phyloP scores from a whole-genome alignment of 2,329 filamentous ascomycete species.

The Neurospora sp. region DNA sequence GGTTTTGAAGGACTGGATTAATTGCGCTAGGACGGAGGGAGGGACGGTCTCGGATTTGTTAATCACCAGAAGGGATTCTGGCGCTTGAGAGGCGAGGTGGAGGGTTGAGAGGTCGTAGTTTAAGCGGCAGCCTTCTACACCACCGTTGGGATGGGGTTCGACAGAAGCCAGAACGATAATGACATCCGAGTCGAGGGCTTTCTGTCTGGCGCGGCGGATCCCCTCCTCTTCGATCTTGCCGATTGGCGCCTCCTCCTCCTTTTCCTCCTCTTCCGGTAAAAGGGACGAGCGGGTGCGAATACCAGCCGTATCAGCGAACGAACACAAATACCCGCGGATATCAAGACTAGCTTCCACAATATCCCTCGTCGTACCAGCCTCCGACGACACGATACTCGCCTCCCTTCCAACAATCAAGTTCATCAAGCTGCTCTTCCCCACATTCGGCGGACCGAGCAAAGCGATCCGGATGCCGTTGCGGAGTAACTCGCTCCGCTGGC shows the following conservation, averaged over 20 bases:
- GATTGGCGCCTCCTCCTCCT: slow-evolving; percentile 32
- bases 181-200: slow-evolving; percentile 75
- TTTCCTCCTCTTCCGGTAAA: slow-evolving; percentile 9
- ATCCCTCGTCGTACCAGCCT: slow-evolving; percentile 90
- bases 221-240: slow-evolving; percentile 80
- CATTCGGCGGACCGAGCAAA: slow-evolving; percentile 84
- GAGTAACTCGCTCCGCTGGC: slow-evolving; percentile 73
- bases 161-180: slow-evolving; percentile 73
- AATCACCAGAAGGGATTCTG: slow-evolving; percentile 43
- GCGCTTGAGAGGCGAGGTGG: slow-evolving; percentile 38
- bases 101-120: slow-evolving; percentile 47
- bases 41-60: slow-evolving; percentile 52
- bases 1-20: slow-evolving; percentile 31
- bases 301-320: slow-evolving; percentile 92
- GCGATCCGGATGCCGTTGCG: slow-evolving; percentile 79
- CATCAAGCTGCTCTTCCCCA: slow-evolving; percentile 87
- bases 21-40: slow-evolving; percentile 22
- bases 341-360: slow-evolving; percentile 89
- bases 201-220: slow-evolving; percentile 74
- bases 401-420: slow-evolving; percentile 85
- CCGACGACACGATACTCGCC: slow-evolving; percentile 86
- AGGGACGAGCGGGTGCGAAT: slow-evolving; percentile 45
- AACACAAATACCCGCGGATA: slow-evolving; percentile 79
- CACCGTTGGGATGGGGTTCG: slow-evolving; percentile 35
- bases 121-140: slow-evolving; percentile 29